These are phyloP conservation scores for Stygiomarasmius scandens DNA, from an alignment of 1,284 basidiomycete genomes.

Conservation along the genomic window DNA sequence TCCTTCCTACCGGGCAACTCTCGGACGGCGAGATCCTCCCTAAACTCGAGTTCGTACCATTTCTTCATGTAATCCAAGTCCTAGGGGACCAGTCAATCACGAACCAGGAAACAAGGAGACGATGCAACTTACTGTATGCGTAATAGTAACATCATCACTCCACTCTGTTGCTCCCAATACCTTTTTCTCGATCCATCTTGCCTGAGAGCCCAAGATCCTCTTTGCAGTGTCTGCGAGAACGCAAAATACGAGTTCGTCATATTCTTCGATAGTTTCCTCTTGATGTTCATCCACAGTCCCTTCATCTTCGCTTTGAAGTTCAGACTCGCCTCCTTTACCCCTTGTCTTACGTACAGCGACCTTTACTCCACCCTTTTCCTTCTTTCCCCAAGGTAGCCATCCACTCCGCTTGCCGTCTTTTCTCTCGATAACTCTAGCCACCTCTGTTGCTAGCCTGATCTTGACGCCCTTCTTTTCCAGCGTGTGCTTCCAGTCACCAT, in stretches of 20 bases:
- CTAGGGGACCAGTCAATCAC: not conserved
- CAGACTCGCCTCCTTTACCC: not conserved
- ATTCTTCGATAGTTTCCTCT: conserved; percentile 33
- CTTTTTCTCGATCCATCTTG: conserved; percentile 44
- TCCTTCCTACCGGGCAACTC: conserved; percentile 13
- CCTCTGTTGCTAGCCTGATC: conserved; percentile 14
- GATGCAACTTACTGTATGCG: conserved; percentile 39
- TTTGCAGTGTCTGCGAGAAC: conserved; percentile 47
- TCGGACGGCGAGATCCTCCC: conserved; percentile 11
- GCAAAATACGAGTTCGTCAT: conserved; percentile 52
- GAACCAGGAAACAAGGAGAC: too few relatives aligned
- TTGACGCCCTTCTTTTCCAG: conserved; percentile 14
- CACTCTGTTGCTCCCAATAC: conserved; percentile 49
- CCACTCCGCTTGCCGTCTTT: too few relatives aligned
- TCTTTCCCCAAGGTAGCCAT: too few relatives aligned
- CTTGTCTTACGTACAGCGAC: conserved; percentile 3
- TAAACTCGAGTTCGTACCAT: conserved; percentile 18
- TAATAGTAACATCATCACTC: conserved; percentile 44
- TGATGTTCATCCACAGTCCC: not conserved
- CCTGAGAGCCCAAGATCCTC: conserved; percentile 44
- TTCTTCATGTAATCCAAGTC: conserved; percentile 18
- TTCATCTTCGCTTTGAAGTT: not conserved
- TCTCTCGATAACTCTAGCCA: conserved; percentile 12
- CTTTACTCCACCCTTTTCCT: conserved; percentile 10
- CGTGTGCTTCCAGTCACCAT: conserved; percentile 13